A percentile compares a stretch with the other conserved stretches of the same genome.
Evolutionary conservation across 352 stramenopile genomes (phyloP).

Genomic region (Phytophthora pseudosyringae): DNA sequence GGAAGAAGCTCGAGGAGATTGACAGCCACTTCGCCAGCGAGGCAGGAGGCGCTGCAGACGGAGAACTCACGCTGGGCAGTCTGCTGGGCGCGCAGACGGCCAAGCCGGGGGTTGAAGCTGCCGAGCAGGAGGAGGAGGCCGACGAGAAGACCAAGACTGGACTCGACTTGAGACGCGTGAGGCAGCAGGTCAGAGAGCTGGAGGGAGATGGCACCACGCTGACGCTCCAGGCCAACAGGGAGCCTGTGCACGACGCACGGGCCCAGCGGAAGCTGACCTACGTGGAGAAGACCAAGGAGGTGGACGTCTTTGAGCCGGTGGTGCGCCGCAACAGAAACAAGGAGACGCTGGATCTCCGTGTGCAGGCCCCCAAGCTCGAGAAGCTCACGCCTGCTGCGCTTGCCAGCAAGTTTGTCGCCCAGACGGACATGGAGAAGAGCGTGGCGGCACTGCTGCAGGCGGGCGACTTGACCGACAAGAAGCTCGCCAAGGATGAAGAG

Average conservation of each 20-base stretch:
- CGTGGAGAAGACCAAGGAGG: constrained; percentile 85
- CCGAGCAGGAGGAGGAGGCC: constrained; percentile 25
- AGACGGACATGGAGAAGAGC: constrained; percentile 91
- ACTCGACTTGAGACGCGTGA: constrained; percentile 62
- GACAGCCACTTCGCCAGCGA: constrained; percentile 45
- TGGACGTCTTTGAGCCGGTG: constrained; percentile 90
- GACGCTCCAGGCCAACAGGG: constrained; percentile 67
- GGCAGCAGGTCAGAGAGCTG: constrained; percentile 78
- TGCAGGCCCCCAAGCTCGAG: constrained; percentile 83
- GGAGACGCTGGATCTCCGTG: constrained; percentile 94
- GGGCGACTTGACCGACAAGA: constrained; percentile 65
- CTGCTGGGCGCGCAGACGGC: constrained; percentile 47
- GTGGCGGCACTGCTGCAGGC: constrained; percentile 72
- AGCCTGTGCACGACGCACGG: constrained; percentile 87
- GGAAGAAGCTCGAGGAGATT: constrained; percentile 64
- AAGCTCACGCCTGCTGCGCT: constrained; percentile 87
- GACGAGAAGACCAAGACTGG: constrained; percentile 30
- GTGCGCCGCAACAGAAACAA: constrained; percentile 94
- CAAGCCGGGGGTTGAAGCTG: constrained; percentile 41
- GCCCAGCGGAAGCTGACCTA: constrained; percentile 92
- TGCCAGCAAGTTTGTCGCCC: constrained; percentile 93
- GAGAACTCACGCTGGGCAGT: constrained; percentile 35
- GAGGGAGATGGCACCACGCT: constrained; percentile 61
- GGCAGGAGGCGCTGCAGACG: constrained; percentile 13
- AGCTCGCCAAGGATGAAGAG: constrained; percentile 69